Conservation (phyloP, 192 early-diverging fungal species). For the Coemansia umbellata region DNA sequence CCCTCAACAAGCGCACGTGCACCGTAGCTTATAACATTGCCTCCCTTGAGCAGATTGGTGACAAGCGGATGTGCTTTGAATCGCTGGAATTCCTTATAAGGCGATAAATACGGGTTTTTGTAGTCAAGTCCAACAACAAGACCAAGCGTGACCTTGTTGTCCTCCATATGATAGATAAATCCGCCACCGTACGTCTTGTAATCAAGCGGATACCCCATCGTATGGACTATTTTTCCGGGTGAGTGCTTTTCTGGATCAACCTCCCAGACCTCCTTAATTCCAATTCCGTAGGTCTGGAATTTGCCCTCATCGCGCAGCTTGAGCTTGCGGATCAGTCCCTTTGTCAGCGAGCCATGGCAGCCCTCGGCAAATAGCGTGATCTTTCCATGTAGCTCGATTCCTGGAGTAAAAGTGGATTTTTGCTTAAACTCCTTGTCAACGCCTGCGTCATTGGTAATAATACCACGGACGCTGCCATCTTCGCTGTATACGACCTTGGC, state of each 20-base stretch:
- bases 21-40: constrained; percentile 87
- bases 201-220: constrained; percentile 90
- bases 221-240: constrained; percentile 79
- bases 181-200: constrained; percentile 89
- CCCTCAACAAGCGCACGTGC: constrained; percentile 97
- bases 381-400: constrained; percentile 92
- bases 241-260: constrained; percentile 78
- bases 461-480: constrained; percentile 89
- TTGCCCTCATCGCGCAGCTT: constrained; percentile 80
- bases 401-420: constrained; percentile 88
- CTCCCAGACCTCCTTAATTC: constrained; percentile 99
- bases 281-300: constrained; percentile 93
- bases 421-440: constrained; percentile 83
- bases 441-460: constrained; percentile 94
- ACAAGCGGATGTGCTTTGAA: constrained; percentile 93
- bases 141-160: constrained; percentile 82
- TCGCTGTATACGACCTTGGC: constrained; percentile 89
- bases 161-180: constrained; percentile 95
- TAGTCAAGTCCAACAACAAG: constrained; percentile 93
- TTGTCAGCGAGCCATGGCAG: constrained; percentile 94
- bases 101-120: constrained; percentile 88
- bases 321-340: constrained; percentile 83
- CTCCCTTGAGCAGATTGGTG: constrained; percentile 78
- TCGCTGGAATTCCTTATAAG: constrained; percentile 97
- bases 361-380: constrained; percentile 97